These are phyloP conservation scores for Raffaelea albimanens DNA, from an alignment of 2,329 filamentous ascomycete species.

Conservation along the genomic window DNA sequence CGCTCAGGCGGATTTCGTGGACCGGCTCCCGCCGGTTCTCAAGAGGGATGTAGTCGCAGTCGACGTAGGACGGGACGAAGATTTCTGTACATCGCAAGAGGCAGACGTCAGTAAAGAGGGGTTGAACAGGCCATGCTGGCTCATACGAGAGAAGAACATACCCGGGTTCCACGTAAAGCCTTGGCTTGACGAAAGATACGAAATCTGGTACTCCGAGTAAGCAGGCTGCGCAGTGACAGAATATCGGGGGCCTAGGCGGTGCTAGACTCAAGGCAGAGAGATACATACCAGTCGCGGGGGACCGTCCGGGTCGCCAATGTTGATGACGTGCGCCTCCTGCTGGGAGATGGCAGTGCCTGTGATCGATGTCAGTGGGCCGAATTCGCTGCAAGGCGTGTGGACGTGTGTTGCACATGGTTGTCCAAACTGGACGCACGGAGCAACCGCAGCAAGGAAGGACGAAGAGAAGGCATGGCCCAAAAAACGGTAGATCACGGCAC, in stretches of 20 bases:
- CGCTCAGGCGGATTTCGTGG: conserved; percentile 66
- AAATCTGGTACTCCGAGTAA: conserved; percentile 44
- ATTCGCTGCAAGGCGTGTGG: conserved; percentile 6
- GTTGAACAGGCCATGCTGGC: neutral
- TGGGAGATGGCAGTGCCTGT: conserved; percentile 62
- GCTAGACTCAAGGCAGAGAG: neutral
- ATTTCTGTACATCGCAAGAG: conserved; percentile 52
- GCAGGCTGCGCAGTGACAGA: conserved; percentile 13
- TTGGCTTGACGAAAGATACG: conserved; percentile 69
- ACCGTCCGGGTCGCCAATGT: conserved; percentile 66
- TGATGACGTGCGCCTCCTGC: conserved; percentile 71
- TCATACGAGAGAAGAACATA: conserved; percentile 22
- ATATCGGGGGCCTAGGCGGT: neutral
- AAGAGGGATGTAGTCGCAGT: conserved; percentile 65
- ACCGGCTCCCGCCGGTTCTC: conserved; percentile 70
- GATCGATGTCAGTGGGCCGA: conserved; percentile 12
- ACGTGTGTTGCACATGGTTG: too few species aligned
- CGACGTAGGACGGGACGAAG: conserved; percentile 69
- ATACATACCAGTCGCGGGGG: conserved; percentile 57
- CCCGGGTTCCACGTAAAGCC: conserved; percentile 78
- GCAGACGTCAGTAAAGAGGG: too few species aligned
- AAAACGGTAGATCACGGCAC: too few species aligned
- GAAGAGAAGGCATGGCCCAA: too few species aligned
- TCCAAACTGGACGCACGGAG: too few species aligned
- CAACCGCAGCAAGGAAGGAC: too few species aligned